phyloP scores from a whole-genome alignment of 1,284 basidiomycete species.

The Polyporus tsugae region DNA sequence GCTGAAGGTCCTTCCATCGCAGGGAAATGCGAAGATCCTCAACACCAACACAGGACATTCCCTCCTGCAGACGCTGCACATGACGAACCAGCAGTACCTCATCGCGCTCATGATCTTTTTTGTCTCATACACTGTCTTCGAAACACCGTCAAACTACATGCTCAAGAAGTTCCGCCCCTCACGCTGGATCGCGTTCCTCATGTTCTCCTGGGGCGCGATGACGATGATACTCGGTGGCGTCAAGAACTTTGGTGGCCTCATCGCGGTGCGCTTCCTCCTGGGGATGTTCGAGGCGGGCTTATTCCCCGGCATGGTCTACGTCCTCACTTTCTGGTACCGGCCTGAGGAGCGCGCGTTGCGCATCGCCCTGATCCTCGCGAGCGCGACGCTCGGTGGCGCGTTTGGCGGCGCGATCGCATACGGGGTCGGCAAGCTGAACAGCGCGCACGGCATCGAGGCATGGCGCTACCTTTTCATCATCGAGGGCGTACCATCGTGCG shows the following conservation, averaged over 20 bases:
- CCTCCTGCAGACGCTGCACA: slow-evolving; percentile 42
- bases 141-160: slow-evolving; percentile 50
- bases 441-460: slow-evolving; percentile 41
- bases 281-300: slow-evolving; percentile 73
- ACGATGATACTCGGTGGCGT: slow-evolving; percentile 47
- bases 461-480: slow-evolving; percentile 56
- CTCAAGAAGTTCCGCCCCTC: slow-evolving; percentile 52
- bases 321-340: slow-evolving; percentile 51
- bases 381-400: slow-evolving; percentile 51
- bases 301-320: slow-evolving; percentile 64
- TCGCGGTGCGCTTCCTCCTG: slow-evolving; percentile 63
- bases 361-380: slow-evolving; percentile 48
- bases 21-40: slow-evolving; percentile 49
- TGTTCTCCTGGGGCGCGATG: slow-evolving; percentile 51
- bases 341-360: slow-evolving; percentile 50
- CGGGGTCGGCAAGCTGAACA: slow-evolving; percentile 46
- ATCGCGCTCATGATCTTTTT: slow-evolving; percentile 50
- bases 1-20: not conserved
- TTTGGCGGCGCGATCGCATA: slow-evolving; percentile 54
- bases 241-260: slow-evolving; percentile 44
- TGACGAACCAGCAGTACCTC: slow-evolving; percentile 45
- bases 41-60: slow-evolving; percentile 45
- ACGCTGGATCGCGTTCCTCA: slow-evolving; percentile 47
- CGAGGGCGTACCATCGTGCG: slow-evolving; percentile 54
- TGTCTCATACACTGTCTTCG: slow-evolving; percentile 48